Conservation (phyloP, 805 yeast genomes). For the Yamadazyma endophytica region DNA sequence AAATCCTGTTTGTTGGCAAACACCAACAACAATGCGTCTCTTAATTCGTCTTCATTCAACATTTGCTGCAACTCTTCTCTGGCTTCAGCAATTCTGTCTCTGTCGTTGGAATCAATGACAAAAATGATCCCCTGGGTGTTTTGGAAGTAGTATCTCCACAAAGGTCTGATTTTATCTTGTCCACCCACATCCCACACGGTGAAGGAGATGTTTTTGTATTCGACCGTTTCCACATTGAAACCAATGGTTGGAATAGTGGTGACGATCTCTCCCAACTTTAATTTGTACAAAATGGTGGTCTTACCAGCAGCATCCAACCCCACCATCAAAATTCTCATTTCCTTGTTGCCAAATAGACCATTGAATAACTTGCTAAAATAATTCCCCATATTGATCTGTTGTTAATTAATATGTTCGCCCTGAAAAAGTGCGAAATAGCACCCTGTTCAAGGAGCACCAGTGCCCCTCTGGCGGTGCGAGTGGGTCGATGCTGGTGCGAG, state of each 20-base stretch:
- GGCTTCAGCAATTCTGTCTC: constrained; percentile 41
- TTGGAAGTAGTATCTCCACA: constrained; percentile 43
- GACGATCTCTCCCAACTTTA: constrained; percentile 40
- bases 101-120: constrained; percentile 41
- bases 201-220: constrained; percentile 39
- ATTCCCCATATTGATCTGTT: constrained; percentile 26
- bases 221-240: constrained; percentile 41
- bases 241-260: constrained; percentile 42
- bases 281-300: constrained; percentile 39
- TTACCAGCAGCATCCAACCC: constrained; percentile 43
- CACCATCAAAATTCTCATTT: constrained; percentile 42
- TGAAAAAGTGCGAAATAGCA: not conserved
- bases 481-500: too few species aligned
- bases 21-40: constrained; percentile 37
- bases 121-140: constrained; percentile 41
- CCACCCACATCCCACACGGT: constrained; percentile 45
- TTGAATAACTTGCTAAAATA: constrained; percentile 36
- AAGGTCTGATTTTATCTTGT: constrained; percentile 41
- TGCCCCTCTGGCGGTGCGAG: too few species aligned
- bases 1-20: constrained; percentile 42
- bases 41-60: constrained; percentile 42
- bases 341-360: constrained; percentile 40
- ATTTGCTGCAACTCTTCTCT: constrained; percentile 41
- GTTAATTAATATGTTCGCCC: not conserved
- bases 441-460: too few species aligned